phyloP scores from a whole-genome alignment of 768 basidiomycete species.

The Lentinula raphanica region DNA sequence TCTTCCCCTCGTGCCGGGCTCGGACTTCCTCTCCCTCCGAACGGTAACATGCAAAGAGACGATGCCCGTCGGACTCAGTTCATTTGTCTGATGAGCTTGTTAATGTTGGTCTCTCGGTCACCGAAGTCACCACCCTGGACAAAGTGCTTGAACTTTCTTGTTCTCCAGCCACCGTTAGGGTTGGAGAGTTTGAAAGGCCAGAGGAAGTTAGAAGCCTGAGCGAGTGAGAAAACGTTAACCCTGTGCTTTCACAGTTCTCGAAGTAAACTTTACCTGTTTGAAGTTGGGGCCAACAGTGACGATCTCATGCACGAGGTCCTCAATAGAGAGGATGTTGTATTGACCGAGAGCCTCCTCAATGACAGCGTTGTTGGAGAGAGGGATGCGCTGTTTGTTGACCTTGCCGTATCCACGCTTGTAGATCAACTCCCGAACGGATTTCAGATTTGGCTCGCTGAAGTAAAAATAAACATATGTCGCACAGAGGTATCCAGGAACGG shows the following conservation, averaged over 20 bases:
- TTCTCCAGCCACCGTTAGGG: constrained; percentile 97
- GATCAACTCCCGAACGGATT: constrained; percentile 92
- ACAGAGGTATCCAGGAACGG: background rate
- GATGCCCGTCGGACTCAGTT: constrained; percentile 43
- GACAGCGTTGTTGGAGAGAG: constrained; percentile 87
- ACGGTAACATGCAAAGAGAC: constrained; percentile 4
- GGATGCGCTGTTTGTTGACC: constrained; percentile 95
- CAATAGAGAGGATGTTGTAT: constrained; percentile 92
- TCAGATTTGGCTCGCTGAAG: constrained; percentile 87
- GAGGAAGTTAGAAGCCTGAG: constrained; percentile 86
- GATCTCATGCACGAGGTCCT: constrained; percentile 98
- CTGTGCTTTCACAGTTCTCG: too few species aligned
- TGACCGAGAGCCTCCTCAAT: constrained; percentile 90
- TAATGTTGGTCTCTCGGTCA: constrained; percentile 95
- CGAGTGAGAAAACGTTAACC: constrained; percentile 7
- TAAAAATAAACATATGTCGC: background rate
- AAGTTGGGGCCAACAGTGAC: constrained; percentile 94
- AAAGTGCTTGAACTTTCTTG: constrained; percentile 95
- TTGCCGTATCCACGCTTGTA: constrained; percentile 99
- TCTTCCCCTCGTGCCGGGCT: background rate
- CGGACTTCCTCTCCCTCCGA: constrained; percentile 4
- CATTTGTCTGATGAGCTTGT: constrained; percentile 95
- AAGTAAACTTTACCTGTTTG: constrained; percentile 91
- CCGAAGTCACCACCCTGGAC: constrained; percentile 97
- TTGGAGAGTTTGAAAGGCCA: constrained; percentile 99